Evolutionary conservation across 257 asterid species (phyloP).

Genomic region (Galeopsis tetrahit): DNA sequence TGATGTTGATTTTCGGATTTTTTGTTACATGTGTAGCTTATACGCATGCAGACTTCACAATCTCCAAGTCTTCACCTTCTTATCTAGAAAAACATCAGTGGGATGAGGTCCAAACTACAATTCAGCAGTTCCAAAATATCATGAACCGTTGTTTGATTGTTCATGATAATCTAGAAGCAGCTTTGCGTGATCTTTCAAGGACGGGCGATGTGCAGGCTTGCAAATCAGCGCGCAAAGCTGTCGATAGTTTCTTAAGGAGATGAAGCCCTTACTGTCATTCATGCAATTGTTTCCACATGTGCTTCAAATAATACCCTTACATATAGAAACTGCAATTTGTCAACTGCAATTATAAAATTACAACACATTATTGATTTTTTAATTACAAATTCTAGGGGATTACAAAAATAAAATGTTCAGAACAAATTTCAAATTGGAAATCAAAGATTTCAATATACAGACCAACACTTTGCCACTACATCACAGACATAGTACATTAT

Average conservation of each 20-base stretch:
- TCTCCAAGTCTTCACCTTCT: conserved; percentile 87
- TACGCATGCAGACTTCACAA: conserved; percentile 84
- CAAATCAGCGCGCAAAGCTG: conserved; percentile 92
- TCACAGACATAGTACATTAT: too few species aligned
- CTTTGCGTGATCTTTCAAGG: conserved; percentile 88
- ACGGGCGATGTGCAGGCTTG: conserved; percentile 88
- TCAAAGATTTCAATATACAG: too few species aligned
- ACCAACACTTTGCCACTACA: too few species aligned
- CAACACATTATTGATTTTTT: too few species aligned
- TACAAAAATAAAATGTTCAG: too few species aligned
- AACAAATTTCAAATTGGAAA: too few species aligned
- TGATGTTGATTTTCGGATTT: conserved; percentile 74
- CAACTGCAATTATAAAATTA: too few species aligned
- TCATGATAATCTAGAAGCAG: conserved; percentile 74
- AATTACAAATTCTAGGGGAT: too few species aligned
- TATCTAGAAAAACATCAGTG: conserved; percentile 90
- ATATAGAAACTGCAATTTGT: too few species aligned
- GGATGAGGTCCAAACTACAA: conserved; percentile 90
- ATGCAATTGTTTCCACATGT: conserved; percentile 84
- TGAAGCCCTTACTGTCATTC: conserved; percentile 34
- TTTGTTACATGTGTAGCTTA: conserved; percentile 75
- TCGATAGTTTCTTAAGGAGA: conserved; percentile 74
- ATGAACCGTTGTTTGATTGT: too few species aligned
- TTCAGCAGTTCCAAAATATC: conserved; percentile 59
- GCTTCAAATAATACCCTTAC: conserved; percentile 50